Conservation (phyloP, 768 basidiomycete genomes). For the Lepiota subincarnata region DNA sequence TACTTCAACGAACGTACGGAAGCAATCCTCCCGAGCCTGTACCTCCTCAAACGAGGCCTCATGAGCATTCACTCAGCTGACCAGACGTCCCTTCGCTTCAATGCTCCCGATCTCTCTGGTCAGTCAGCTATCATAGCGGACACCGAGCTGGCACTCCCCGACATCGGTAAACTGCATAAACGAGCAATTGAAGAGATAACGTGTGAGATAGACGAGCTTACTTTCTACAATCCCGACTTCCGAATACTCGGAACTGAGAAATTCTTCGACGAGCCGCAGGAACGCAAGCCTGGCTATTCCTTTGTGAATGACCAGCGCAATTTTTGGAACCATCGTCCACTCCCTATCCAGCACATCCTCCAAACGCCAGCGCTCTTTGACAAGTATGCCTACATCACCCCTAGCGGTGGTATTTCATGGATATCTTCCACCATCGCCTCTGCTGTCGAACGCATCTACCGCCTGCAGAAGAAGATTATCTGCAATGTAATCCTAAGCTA, state of each 20-base stretch:
- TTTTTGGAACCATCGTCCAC: not conserved
- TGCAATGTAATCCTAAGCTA: slow-evolving; percentile 9
- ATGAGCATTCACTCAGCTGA: slow-evolving; percentile 12
- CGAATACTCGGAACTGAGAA: not conserved
- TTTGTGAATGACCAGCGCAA: slow-evolving; percentile 1
- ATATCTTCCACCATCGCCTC: not conserved
- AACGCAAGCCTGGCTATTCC: not conserved
- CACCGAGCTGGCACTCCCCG: not conserved
- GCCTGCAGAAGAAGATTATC: slow-evolving; percentile 11
- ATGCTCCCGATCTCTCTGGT: not conserved
- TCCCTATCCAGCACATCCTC: not conserved
- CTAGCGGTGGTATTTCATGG: not conserved
- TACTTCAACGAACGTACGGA: not conserved
- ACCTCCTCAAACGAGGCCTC: slow-evolving; percentile 13
- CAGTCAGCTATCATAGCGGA: not conserved
- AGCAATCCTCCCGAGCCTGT: slow-evolving; percentile 12
- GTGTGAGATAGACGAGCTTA: not conserved
- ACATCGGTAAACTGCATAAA: not conserved
- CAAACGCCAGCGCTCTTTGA: not conserved
- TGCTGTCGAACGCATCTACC: not conserved
- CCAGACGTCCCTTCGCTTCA: slow-evolving; percentile 1
- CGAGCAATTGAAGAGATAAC: not conserved
- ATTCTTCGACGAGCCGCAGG: not conserved
- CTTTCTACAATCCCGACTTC: not conserved
- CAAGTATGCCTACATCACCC: not conserved